Evolutionary conservation across 148 eudicot species (phyloP).

Genomic region (Silene latifolia): DNA sequence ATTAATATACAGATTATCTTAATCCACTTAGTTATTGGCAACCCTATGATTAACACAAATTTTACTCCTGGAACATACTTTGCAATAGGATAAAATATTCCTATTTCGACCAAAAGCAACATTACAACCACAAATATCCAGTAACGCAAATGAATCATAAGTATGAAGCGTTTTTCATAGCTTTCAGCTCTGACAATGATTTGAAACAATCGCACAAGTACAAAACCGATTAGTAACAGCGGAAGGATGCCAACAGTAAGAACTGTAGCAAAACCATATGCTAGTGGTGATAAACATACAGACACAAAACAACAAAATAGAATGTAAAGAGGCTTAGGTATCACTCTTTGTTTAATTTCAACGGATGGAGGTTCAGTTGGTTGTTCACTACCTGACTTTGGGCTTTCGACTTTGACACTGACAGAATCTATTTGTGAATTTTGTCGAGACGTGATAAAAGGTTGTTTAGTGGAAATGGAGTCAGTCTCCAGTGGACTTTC

Average conservation of each 20-base stretch:
- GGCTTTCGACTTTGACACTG: background rate
- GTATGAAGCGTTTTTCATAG: background rate
- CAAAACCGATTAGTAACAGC: background rate
- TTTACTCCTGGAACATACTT: background rate
- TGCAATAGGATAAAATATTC: conserved; percentile 16
- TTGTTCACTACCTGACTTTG: background rate
- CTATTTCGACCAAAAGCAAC: background rate
- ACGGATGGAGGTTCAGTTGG: background rate
- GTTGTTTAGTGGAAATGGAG: background rate
- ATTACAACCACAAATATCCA: conserved; percentile 9
- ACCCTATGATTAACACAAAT: background rate
- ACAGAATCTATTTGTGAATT: background rate
- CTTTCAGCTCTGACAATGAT: background rate
- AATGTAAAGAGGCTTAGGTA: background rate
- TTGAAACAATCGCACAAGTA: conserved; percentile 2
- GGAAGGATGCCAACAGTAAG: background rate
- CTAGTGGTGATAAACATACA: background rate
- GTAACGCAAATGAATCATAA: background rate
- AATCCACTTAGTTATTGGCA: conserved; percentile 15
- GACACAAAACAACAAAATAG: background rate
- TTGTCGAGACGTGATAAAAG: background rate
- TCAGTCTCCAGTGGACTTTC: no score
- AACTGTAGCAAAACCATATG: background rate
- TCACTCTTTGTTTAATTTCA: no score
- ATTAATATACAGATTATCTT: conserved; percentile 4